phyloP scores from a whole-genome alignment of 441 rosid genomes.

The Flueggea neowawraea region DNA sequence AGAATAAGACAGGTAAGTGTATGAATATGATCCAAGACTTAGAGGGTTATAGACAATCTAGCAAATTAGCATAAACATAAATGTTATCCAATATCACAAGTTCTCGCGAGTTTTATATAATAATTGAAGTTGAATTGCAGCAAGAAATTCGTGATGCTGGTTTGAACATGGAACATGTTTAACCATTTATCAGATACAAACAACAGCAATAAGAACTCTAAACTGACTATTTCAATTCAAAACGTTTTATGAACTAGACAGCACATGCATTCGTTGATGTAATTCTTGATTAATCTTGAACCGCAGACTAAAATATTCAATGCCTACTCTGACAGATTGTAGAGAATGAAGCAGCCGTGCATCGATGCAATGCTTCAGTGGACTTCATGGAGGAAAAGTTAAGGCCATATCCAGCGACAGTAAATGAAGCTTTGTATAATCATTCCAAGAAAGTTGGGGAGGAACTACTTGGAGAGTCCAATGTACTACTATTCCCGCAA shows the following conservation, averaged over 20 bases:
- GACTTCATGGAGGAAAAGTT: slow-evolving; percentile 30
- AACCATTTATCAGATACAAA: no score
- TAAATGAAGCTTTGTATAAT: slow-evolving; percentile 31
- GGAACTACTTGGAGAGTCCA: slow-evolving; percentile 26
- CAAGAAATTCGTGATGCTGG: not conserved
- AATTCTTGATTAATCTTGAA: no score
- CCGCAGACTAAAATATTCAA: no score
- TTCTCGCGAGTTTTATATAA: no score
- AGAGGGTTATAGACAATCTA: no score
- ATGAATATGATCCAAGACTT: not conserved
- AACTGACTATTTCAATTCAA: no score
- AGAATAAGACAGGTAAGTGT: slow-evolving; percentile 40
- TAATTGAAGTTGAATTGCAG: not conserved
- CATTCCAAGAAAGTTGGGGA: slow-evolving; percentile 24
- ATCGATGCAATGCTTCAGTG: slow-evolving; percentile 27
- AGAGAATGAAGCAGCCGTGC: slow-evolving; percentile 25
- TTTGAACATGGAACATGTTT: slow-evolving; percentile 1
- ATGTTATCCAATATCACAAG: no score
- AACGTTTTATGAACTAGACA: not conserved
- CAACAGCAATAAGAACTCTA: no score
- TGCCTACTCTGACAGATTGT: slow-evolving; percentile 13
- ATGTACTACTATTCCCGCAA: slow-evolving; percentile 17
- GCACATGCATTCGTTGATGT: no score
- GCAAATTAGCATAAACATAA: no score
- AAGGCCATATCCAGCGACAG: slow-evolving; percentile 26